Evolutionary conservation across 208 protist species (phyloP).

Genomic region (Acanthamoeba triangularis): DNA sequence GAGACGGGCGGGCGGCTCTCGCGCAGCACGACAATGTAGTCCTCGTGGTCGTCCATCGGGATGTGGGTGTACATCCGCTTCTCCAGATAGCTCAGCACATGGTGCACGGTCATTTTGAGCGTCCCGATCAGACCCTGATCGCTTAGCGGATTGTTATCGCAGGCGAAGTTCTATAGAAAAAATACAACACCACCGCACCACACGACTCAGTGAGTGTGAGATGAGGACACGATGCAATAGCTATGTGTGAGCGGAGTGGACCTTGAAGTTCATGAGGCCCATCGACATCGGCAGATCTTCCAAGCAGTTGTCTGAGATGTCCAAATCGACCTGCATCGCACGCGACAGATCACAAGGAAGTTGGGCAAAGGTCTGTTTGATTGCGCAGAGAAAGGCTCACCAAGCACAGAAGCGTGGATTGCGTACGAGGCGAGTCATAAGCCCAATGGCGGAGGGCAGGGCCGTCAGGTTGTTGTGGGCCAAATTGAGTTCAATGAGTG

Average conservation of each 20-base stretch:
- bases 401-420: too few relatives aligned
- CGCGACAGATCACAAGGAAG: background rate
- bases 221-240: background rate
- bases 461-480: background rate
- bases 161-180: background rate
- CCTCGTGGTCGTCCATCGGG: background rate
- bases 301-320: background rate
- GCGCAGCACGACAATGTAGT: background rate
- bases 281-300: constrained; percentile 14
- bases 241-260: background rate
- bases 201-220: background rate
- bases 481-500: background rate
- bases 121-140: background rate
- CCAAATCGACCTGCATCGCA: background rate
- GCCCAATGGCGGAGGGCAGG: background rate
- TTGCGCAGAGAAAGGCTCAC: background rate
- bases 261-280: background rate
- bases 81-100: background rate
- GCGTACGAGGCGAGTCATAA: background rate
- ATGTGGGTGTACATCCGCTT: background rate
- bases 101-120: background rate
- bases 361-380: background rate
- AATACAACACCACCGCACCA: background rate
- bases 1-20: background rate
- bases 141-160: constrained; percentile 1